Conservation (phyloP, 78 protist genomes). For the Emiliania huxleyi region DNA sequence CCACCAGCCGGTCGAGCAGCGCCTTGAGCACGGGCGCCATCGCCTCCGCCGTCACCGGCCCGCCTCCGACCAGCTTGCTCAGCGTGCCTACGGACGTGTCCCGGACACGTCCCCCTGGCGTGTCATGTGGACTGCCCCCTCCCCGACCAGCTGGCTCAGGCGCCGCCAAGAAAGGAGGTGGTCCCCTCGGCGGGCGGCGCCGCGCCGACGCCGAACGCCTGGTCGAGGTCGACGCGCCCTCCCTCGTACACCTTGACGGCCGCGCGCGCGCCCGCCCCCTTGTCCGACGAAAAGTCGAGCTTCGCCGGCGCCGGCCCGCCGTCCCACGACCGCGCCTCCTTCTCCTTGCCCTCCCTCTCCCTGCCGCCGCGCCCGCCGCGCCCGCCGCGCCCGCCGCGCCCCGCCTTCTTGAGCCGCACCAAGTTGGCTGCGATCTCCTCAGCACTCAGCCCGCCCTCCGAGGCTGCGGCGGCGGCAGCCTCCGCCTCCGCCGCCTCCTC, state of each 20-base stretch:
- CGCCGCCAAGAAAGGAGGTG: neutral
- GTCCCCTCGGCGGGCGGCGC: neutral
- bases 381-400: neutral
- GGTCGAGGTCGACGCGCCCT: neutral
- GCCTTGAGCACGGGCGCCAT: slow-evolving; percentile 64
- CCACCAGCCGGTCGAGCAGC: slow-evolving; percentile 69
- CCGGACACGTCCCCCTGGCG: too few relatives aligned
- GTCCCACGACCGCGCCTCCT: slow-evolving; percentile 1
- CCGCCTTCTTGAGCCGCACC: neutral
- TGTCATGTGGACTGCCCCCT: neutral
- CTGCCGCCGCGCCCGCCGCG: too few relatives aligned
- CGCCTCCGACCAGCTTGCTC: neutral
- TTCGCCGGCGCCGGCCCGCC: neutral
- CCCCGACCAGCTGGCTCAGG: neutral
- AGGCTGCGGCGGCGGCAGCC: neutral
- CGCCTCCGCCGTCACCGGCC: slow-evolving; percentile 30
- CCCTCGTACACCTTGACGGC: neutral
- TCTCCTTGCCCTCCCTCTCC: neutral
- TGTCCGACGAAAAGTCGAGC: neutral
- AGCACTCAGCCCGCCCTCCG: neutral
- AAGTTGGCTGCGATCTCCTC: neutral
- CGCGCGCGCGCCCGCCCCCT: neutral
- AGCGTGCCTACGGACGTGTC: too few relatives aligned
- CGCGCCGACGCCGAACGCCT: neutral
- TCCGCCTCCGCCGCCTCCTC: neutral